Conservation (phyloP, 768 basidiomycete species). For the Boletus barrowsii region DNA sequence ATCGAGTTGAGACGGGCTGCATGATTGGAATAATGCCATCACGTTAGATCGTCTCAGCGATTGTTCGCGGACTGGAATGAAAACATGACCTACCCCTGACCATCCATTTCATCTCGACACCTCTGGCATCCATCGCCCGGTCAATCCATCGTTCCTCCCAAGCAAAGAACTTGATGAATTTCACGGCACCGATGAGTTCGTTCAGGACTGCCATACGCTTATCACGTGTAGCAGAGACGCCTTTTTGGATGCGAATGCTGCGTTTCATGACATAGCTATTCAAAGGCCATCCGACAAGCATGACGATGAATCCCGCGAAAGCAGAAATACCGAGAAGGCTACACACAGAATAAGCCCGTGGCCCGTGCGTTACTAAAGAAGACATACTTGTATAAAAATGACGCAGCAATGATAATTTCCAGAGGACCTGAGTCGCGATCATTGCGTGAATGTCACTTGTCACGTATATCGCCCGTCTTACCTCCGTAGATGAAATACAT, state of each 20-base stretch:
- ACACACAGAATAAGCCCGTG: slow-evolving; percentile 48
- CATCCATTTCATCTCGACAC: slow-evolving; percentile 74
- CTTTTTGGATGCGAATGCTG: slow-evolving; percentile 37
- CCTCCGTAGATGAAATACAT: slow-evolving; percentile 69
- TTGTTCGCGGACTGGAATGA: background rate
- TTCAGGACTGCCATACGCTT: slow-evolving; percentile 43
- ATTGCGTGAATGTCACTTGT: background rate
- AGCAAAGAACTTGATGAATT: slow-evolving; percentile 44
- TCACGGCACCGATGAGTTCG: slow-evolving; percentile 41
- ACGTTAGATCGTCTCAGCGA: background rate
- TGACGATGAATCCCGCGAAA: slow-evolving; percentile 44
- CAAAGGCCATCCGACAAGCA: slow-evolving; percentile 39
- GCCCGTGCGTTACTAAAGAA: background rate
- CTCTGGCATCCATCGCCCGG: slow-evolving; percentile 46
- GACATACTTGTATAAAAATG: slow-evolving; percentile 72
- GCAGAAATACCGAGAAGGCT: slow-evolving; percentile 46
- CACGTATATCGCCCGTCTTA: slow-evolving; percentile 17
- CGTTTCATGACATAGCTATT: slow-evolving; percentile 40
- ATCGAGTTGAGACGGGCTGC: slow-evolving; percentile 69
- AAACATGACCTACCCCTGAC: slow-evolving; percentile 49
- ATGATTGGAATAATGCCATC: background rate
- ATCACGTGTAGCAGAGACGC: slow-evolving; percentile 35
- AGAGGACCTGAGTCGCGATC: slow-evolving; percentile 51
- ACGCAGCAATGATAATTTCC: slow-evolving; percentile 68
- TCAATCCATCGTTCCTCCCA: slow-evolving; percentile 45